Percentiles rank a stretch among this genome's conserved stretches.
Evolutionary conservation across 305 asterid genomes (phyloP).

Genomic region (Coffea humblotiana): DNA sequence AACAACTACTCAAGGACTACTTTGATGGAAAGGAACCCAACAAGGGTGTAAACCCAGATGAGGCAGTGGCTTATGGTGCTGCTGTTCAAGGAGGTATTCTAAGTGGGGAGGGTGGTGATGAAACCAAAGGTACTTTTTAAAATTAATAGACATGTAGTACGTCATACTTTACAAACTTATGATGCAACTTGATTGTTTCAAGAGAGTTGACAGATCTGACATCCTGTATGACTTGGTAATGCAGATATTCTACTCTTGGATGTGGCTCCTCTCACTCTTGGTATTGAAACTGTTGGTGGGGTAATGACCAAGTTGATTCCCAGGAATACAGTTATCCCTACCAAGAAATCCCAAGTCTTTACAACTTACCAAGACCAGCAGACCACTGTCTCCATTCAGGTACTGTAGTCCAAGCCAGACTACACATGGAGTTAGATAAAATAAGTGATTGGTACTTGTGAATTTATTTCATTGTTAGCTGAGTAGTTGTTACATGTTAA

Average conservation of each 20-base stretch:
- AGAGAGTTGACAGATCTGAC: not conserved
- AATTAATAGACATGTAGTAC: not conserved
- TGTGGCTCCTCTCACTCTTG: slow-evolving; percentile 58
- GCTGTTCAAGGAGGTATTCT: slow-evolving; percentile 56
- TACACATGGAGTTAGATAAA: not conserved
- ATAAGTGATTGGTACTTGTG: not conserved
- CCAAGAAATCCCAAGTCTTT: slow-evolving; percentile 58
- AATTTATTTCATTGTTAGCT: not conserved
- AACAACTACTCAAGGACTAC: slow-evolving; percentile 48
- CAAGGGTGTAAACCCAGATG: slow-evolving; percentile 60
- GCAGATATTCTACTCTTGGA: slow-evolving; percentile 56
- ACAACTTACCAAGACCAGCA: slow-evolving; percentile 59
- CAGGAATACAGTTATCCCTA: slow-evolving; percentile 54
- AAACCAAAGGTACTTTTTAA: slow-evolving; percentile 45
- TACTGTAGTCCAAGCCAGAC: not conserved
- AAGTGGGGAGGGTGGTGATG: slow-evolving; percentile 60
- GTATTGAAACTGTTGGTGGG: slow-evolving; percentile 59
- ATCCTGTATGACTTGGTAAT: not conserved
- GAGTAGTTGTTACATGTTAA: slow-evolving; percentile 1
- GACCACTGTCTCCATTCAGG: slow-evolving; percentile 52
- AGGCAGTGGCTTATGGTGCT: slow-evolving; percentile 59
- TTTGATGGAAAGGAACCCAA: slow-evolving; percentile 55
- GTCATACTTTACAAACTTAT: not conserved
- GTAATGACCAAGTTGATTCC: slow-evolving; percentile 57
- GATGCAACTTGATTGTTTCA: not conserved